Percentiles rank a stretch among this genome's conserved stretches.
Conservation (phyloP, 768 basidiomycete genomes). For the Baorangia bicolor region DNA sequence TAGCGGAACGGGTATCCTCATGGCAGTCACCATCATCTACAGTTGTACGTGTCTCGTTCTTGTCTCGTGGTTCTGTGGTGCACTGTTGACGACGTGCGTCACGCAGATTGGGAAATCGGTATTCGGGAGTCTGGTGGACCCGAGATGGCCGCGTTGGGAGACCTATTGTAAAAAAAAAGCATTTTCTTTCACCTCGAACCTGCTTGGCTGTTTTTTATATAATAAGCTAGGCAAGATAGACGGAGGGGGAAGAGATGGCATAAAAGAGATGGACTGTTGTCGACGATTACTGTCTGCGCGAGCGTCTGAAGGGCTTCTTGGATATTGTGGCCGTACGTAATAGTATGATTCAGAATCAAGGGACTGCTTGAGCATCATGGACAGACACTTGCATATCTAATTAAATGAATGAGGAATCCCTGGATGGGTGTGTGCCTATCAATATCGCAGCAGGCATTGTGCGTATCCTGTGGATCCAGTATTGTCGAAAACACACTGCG, state of each 20-base stretch:
- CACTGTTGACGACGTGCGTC: neutral
- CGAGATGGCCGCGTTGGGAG: slow-evolving; percentile 79
- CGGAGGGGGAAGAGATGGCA: neutral
- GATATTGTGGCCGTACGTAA: neutral
- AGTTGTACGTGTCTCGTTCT: slow-evolving; percentile 42
- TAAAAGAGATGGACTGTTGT: neutral
- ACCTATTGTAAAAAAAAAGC: slow-evolving; percentile 57
- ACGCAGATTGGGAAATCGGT: slow-evolving; percentile 90
- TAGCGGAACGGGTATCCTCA: slow-evolving; percentile 92
- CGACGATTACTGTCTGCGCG: neutral
- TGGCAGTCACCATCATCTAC: slow-evolving; percentile 98
- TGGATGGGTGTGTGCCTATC: too few relatives aligned
- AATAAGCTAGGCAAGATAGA: slow-evolving; percentile 13
- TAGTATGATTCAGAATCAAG: neutral
- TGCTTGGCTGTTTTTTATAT: slow-evolving; percentile 2
- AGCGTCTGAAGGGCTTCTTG: neutral
- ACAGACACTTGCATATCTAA: neutral
- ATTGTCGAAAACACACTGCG: too few relatives aligned
- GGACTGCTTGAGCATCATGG: neutral
- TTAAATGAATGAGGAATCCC: too few relatives aligned
- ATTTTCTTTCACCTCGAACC: neutral
- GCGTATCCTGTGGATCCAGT: too few relatives aligned
- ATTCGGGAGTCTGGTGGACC: slow-evolving; percentile 75
- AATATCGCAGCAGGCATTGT: too few relatives aligned
- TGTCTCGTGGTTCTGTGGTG: neutral